Evolutionary conservation across 257 asterid genomes (phyloP).

Genomic region (Prunella vulgaris): DNA sequence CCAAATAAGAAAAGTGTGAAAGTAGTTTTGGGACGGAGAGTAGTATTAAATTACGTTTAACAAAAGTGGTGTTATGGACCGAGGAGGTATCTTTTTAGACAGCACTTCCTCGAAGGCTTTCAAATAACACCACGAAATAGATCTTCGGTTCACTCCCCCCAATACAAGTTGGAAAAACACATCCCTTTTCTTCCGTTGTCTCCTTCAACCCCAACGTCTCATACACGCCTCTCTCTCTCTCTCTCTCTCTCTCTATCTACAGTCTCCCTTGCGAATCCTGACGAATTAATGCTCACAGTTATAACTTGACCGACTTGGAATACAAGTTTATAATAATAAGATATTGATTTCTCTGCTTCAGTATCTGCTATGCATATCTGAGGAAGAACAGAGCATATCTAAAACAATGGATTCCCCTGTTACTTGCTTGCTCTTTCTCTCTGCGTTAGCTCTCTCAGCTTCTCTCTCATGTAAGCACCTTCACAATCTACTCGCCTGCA

Average conservation of each 20-base stretch:
- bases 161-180: neutral
- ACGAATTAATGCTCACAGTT: constrained; percentile 3
- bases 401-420: constrained; percentile 19
- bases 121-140: neutral
- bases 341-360: neutral
- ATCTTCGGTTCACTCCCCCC: constrained; percentile 3
- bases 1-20: no score
- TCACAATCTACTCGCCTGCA: neutral
- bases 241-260: constrained; percentile 17
- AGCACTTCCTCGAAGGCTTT: neutral
- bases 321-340: neutral
- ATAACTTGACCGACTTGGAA: neutral
- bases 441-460: constrained; percentile 18
- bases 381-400: constrained; percentile 11
- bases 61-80: no score
- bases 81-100: no score
- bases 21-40: no score
- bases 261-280: no score
- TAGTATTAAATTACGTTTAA: no score
- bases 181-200: constrained; percentile 11
- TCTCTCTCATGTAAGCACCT: constrained; percentile 29
- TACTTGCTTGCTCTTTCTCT: constrained; percentile 22
- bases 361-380: neutral
- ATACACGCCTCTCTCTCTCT: constrained; percentile 11
- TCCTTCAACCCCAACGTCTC: constrained; percentile 25